Evolutionary conservation across 495 filamentous ascomycete genomes (phyloP).

Genomic region (Aspergillus panamensis): DNA sequence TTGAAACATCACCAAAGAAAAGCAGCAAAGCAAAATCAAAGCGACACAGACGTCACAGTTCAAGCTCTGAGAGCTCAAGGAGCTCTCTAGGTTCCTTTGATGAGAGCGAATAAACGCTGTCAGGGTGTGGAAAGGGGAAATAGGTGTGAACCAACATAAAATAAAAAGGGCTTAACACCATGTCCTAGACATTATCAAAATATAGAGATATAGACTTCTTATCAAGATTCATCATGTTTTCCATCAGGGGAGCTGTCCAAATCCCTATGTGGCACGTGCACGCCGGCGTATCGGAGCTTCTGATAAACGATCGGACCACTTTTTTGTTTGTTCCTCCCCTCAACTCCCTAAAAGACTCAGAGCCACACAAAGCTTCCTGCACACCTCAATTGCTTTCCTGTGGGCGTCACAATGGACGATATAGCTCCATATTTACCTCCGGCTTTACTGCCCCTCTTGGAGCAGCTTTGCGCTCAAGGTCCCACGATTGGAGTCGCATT

Average conservation of each 20-base stretch:
- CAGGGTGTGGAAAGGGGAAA: too few relatives aligned
- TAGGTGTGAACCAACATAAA: too few relatives aligned
- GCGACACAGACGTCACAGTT: background rate
- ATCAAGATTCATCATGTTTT: background rate
- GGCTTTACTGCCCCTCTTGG: constrained; percentile 23
- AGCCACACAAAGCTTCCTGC: constrained; percentile 14
- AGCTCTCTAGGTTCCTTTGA: background rate
- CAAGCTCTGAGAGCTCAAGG: background rate
- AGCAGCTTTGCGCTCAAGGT: constrained; percentile 20
- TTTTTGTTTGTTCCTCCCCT: constrained; percentile 5
- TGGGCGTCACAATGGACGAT: constrained; percentile 30
- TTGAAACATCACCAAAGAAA: background rate
- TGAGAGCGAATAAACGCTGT: too few relatives aligned
- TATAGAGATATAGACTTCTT: too few relatives aligned
- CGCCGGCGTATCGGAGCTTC: constrained; percentile 17
- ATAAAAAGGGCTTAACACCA: too few relatives aligned
- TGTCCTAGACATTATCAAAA: too few relatives aligned
- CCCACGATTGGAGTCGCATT: constrained; percentile 29
- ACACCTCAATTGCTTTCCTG: constrained; percentile 11
- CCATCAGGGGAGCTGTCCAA: background rate
- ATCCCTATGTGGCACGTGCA: constrained; percentile 16
- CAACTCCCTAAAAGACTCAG: constrained; percentile 9
- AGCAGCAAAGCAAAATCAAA: background rate
- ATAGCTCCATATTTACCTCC: constrained; percentile 28
- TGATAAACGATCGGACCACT: constrained; percentile 27